phyloP scores from a whole-genome alignment of 2,329 filamentous ascomycete species.

The Penicillium brasilianum region DNA sequence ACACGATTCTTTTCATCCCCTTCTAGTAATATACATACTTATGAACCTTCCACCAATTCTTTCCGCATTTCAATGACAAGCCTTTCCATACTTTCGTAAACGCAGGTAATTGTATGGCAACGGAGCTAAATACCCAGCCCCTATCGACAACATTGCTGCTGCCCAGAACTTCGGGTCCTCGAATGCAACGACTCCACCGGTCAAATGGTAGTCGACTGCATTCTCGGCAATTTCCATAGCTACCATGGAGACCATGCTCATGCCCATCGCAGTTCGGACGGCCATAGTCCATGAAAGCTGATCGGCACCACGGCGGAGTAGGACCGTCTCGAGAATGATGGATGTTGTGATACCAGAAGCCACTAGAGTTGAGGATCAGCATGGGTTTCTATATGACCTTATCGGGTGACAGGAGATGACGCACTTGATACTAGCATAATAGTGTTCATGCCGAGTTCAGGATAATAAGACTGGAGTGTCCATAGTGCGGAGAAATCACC shows the following conservation, averaged over 20 bases:
- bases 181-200: conserved; percentile 56
- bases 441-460: conserved; percentile 53
- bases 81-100: conserved; percentile 55
- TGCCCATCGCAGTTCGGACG: conserved; percentile 59
- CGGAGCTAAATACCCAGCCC: conserved; percentile 49
- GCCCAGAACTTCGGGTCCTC: conserved; percentile 58
- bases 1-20: too few relatives aligned
- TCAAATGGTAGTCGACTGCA: conserved; percentile 60
- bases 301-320: conserved; percentile 57
- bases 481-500: conserved; percentile 65
- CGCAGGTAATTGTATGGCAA: conserved; percentile 61
- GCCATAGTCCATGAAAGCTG: conserved; percentile 54
- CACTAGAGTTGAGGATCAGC: conserved; percentile 47
- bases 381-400: background rate
- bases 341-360: conserved; percentile 58
- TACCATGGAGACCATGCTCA: conserved; percentile 65
- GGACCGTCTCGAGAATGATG: conserved; percentile 57
- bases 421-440: conserved; percentile 61
- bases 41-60: too few relatives aligned
- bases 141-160: conserved; percentile 48
- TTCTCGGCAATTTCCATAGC: conserved; percentile 64
- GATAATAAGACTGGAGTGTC: conserved; percentile 57
- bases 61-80: conserved; percentile 21
- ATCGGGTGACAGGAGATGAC: background rate
- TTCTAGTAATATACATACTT: too few relatives aligned